Percentiles rank a stretch among this genome's conserved stretches.
Conservation (phyloP, 768 basidiomycete genomes). For the Galerina marginata region DNA sequence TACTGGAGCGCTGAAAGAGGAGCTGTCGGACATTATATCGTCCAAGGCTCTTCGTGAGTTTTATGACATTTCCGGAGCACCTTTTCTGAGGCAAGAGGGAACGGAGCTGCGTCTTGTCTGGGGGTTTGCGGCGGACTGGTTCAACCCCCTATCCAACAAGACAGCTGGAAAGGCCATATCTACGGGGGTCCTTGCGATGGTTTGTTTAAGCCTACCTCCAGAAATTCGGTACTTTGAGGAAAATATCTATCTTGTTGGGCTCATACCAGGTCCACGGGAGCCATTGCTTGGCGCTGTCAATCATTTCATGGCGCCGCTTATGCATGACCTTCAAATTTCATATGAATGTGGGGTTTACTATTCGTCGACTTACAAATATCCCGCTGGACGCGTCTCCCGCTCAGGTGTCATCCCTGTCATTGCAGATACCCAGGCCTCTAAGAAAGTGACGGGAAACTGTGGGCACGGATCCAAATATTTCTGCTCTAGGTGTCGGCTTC, state of each 20-base stretch:
- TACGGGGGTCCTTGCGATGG: background rate
- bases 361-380: background rate
- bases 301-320: background rate
- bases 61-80: background rate
- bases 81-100: background rate
- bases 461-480: background rate
- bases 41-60: background rate
- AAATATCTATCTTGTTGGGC: background rate
- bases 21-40: background rate
- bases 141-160: background rate
- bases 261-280: background rate
- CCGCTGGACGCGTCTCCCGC: background rate
- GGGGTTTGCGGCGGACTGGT: too few relatives aligned
- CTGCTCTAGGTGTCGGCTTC: background rate
- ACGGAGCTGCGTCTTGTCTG: background rate
- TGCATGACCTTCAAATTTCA: background rate
- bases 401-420: background rate
- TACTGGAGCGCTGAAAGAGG: background rate
- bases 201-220: too few relatives aligned
- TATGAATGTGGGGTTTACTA: background rate
- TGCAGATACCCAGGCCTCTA: background rate
- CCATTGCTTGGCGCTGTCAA: background rate
- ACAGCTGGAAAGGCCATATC: background rate
- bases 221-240: background rate
- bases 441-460: background rate